Evolutionary conservation across 306 rosid genomes (phyloP).

Genomic region (Parietaria judaica): DNA sequence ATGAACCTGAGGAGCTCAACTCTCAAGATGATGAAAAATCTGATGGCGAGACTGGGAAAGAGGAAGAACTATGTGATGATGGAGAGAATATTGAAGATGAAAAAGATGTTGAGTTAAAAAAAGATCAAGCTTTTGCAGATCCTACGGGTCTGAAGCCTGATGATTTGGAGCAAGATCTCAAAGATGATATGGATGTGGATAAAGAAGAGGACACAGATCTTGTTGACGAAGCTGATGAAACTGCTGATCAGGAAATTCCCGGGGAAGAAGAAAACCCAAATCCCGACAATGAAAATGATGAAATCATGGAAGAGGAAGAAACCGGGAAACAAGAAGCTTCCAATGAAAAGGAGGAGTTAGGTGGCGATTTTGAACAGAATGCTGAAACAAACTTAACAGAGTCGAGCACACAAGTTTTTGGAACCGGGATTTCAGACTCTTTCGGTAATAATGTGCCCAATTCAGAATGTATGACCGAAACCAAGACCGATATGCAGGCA

Average conservation of each 20-base stretch:
- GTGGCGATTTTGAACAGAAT: constrained; percentile 36
- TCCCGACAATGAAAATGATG: constrained; percentile 36
- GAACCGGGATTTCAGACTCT: constrained; percentile 30
- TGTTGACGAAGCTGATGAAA: constrained; percentile 46
- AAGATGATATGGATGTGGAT: constrained; percentile 46
- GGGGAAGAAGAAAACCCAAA: constrained; percentile 34
- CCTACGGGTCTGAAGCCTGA: constrained; percentile 48
- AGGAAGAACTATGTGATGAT: constrained; percentile 29
- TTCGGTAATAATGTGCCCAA: constrained; percentile 31
- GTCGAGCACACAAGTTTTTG: constrained; percentile 30
- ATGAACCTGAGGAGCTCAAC: constrained; percentile 44
- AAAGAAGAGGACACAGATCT: constrained; percentile 34
- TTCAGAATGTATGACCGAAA: constrained; percentile 38
- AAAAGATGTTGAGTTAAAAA: constrained; percentile 39
- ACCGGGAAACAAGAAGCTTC: constrained; percentile 35
- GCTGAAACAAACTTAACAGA: constrained; percentile 30
- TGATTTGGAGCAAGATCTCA: constrained; percentile 42
- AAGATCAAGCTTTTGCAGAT: constrained; percentile 49
- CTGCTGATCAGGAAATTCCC: constrained; percentile 26
- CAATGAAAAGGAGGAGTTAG: constrained; percentile 41
- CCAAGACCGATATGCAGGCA: constrained; percentile 38
- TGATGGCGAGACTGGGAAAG: constrained; percentile 32
- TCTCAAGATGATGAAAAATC: constrained; percentile 36
- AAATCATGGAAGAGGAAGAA: constrained; percentile 55
- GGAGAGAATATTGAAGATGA: constrained; percentile 29